Conservation (phyloP, 2,329 filamentous ascomycete species). For the Neurospora crassa region DNA sequence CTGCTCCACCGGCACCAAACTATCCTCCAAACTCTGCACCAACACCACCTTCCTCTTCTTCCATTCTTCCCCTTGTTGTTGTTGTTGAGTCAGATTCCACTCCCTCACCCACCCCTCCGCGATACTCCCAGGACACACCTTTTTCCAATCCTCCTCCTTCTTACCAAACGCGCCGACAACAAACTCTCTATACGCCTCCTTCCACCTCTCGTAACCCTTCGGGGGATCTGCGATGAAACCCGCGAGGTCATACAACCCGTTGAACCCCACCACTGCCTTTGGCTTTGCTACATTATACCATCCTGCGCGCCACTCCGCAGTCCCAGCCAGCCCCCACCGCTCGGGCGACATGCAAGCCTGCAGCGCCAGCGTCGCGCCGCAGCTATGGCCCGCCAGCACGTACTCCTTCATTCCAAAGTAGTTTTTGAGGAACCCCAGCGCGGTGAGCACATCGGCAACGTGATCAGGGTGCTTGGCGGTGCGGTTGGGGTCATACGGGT, state of each 20-base stretch:
- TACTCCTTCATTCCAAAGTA: constrained; percentile 25
- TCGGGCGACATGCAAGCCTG: constrained; percentile 44
- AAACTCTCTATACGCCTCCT: constrained; percentile 45
- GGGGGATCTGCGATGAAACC: constrained; percentile 14
- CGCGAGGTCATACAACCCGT: constrained; percentile 22
- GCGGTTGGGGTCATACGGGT: constrained; percentile 24
- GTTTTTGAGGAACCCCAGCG: constrained; percentile 38
- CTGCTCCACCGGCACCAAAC: constrained; percentile 16
- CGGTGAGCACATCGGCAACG: constrained; percentile 44
- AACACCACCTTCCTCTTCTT: constrained; percentile 9
- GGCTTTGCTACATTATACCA: constrained; percentile 4
- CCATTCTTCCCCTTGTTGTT: neutral
- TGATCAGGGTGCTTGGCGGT: constrained; percentile 51
- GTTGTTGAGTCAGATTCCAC: constrained; percentile 18
- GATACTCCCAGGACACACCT: constrained; percentile 40
- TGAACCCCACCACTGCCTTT: constrained; percentile 14
- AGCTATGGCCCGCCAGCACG: constrained; percentile 52
- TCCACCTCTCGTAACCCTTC: constrained; percentile 22
- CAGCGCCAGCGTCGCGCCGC: constrained; percentile 52
- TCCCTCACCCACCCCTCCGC: constrained; percentile 30
- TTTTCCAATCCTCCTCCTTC: constrained; percentile 39
- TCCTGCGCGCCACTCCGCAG: constrained; percentile 4
- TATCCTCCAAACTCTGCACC: constrained; percentile 17
- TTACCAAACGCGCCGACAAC: constrained; percentile 51
- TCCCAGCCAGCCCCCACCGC: constrained; percentile 15